Percentiles rank a stretch among this genome's conserved stretches.
Evolutionary conservation across 1,284 basidiomycete species (phyloP).

Genomic region (Neolentinus lepideus): DNA sequence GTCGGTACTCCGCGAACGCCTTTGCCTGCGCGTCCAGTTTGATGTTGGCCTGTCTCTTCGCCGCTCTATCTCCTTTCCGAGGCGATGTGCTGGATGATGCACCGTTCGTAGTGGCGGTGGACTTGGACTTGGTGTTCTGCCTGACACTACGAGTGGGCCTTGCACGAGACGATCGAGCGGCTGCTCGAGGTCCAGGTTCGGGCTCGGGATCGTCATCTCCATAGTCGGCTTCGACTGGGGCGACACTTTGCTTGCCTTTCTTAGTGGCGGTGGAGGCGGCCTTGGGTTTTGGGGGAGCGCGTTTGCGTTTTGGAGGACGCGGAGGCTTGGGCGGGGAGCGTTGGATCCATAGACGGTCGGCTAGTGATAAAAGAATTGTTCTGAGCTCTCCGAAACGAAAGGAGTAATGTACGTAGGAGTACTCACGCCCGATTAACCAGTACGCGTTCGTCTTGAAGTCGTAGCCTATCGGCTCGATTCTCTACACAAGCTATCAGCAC

Average conservation of each 20-base stretch:
- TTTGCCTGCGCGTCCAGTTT: constrained; percentile 63
- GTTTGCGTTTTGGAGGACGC: constrained; percentile 50
- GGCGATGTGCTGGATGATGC: constrained; percentile 18
- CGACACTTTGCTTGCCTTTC: constrained; percentile 1
- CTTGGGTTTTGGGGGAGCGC: constrained; percentile 9
- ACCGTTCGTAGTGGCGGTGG: constrained; percentile 8
- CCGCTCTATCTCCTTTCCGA: constrained; percentile 47
- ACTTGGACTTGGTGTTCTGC: constrained; percentile 4
- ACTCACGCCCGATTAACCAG: constrained; percentile 78
- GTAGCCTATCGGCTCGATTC: constrained; percentile 83
- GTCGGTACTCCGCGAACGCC: constrained; percentile 55
- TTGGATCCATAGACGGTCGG: constrained; percentile 86
- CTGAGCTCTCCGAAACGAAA: too few relatives aligned
- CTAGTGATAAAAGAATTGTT: constrained; percentile 20
- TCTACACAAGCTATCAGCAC: constrained; percentile 32
- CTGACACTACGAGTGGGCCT: neutral
- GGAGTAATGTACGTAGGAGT: too few relatives aligned
- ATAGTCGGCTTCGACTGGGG: neutral
- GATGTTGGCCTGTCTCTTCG: constrained; percentile 64
- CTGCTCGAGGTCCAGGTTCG: neutral
- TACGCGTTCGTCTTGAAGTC: constrained; percentile 80
- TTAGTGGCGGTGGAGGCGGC: neutral
- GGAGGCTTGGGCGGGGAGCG: constrained; percentile 51
- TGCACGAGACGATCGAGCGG: neutral
- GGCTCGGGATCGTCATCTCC: neutral